phyloP scores from a whole-genome alignment of 768 basidiomycete species.

The Russula abietina region DNA sequence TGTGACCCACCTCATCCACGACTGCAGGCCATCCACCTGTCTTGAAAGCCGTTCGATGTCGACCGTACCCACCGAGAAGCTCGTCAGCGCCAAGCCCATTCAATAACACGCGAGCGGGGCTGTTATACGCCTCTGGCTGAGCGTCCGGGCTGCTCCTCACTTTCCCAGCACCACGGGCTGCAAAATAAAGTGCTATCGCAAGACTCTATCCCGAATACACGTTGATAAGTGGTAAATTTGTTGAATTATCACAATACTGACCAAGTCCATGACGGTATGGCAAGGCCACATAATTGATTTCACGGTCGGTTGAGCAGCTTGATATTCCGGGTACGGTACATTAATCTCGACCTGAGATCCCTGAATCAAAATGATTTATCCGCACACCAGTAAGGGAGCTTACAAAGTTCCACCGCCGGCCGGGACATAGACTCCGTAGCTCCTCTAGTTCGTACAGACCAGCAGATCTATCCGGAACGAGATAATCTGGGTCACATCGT shows the following conservation, averaged over 20 bases:
- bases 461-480: constrained; percentile 84
- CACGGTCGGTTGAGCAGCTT: constrained; percentile 45
- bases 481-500: constrained; percentile 40
- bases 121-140: constrained; percentile 50
- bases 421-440: constrained; percentile 65
- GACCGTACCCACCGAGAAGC: constrained; percentile 86
- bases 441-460: constrained; percentile 77
- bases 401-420: constrained; percentile 87
- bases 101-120: constrained; percentile 73
- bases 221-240: neutral
- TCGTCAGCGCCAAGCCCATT: constrained; percentile 96
- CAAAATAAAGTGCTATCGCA: constrained; percentile 88
- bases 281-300: constrained; percentile 74
- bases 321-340: constrained; percentile 77
- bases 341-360: constrained; percentile 68
- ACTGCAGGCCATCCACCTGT: constrained; percentile 67
- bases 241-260: constrained; percentile 34
- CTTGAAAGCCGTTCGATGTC: constrained; percentile 75
- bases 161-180: constrained; percentile 71
- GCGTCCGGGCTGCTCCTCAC: constrained; percentile 37
- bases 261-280: constrained; percentile 86
- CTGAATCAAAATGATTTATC: constrained; percentile 15
- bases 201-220: constrained; percentile 57
- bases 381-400: constrained; percentile 15
- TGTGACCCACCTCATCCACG: constrained; percentile 61